Evolutionary conservation across 2,329 filamentous ascomycete species (phyloP), one percentile per base, ranked within the genome.

Genomic region (Fonsecaea pedrosoi): DNA sequence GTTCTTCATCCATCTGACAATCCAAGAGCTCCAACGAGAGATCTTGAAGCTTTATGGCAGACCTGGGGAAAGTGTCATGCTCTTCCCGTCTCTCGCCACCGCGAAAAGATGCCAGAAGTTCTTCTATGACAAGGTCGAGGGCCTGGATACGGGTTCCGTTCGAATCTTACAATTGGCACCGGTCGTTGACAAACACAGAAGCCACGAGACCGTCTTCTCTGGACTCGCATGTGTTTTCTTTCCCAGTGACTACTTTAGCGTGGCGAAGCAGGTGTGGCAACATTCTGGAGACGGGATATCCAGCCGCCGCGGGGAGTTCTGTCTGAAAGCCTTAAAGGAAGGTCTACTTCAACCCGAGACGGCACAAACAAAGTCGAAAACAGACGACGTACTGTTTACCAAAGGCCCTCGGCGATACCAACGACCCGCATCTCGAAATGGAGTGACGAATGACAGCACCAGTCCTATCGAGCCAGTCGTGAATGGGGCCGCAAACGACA

Each of bases 241-340:
- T 73, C 87, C 89, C 0, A 82, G 85, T 54, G 86, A 88, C 12
- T 80, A 87, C 18, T 94, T 90, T 73, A 80, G 87, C 4, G 78
- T 91, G 66, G 92, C 92, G n/a, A 98, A 97, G 78, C 87, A 93
- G 74, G 97, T 96, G 75, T 99, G 95, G 95, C 95, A 98, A 77
- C 95, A 99, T 78, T 91, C 92, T 0, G 95, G 95, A 21, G 94
- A 97, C 69, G 95, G 95, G 15, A 85, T 97, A 13, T 97, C 94
- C 0, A 97, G 94, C 77, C 89, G 95, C 58, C 87, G 93, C 48
- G 94, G 92, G 38, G 94, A 97, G 76, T 97, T 96, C 78, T 97
- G 92, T 75, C 88, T 93, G 67, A 83, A 85, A 50, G 84, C 94
- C 1, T 87, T 96, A 70, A 85, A 85, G 42, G 89, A 94, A 69